Evolutionary conservation across 495 filamentous ascomycete genomes (phyloP).

Genomic region (Cercophora samala): DNA sequence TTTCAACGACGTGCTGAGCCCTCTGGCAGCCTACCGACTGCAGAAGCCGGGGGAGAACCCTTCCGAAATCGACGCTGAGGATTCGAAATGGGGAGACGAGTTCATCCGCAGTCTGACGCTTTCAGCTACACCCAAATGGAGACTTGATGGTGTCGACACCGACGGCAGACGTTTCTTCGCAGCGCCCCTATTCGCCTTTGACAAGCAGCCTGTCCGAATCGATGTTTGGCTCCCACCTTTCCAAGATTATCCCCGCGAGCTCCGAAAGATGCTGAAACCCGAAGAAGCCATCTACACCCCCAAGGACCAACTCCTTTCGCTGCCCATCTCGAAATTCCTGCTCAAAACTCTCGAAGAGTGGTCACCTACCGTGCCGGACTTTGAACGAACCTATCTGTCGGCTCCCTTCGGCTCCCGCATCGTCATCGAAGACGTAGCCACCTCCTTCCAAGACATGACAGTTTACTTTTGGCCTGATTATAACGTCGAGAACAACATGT

Average conservation of each 20-base stretch:
- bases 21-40: constrained; percentile 25
- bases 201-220: constrained; percentile 38
- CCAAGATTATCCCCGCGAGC: constrained; percentile 30
- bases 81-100: no score
- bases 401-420: constrained; percentile 43
- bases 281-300: constrained; percentile 30
- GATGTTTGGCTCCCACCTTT: constrained; percentile 38
- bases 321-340: constrained; percentile 35
- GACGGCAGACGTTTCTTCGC: constrained; percentile 40
- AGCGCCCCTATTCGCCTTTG: constrained; percentile 33
- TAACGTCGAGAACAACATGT: constrained; percentile 38
- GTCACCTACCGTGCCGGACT: constrained; percentile 24
- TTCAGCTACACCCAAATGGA: constrained; percentile 31
- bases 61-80: background rate
- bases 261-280: constrained; percentile 33
- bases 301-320: constrained; percentile 20
- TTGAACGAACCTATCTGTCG: constrained; percentile 32
- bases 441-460: constrained; percentile 27
- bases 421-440: constrained; percentile 30
- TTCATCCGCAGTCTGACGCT: constrained; percentile 38
- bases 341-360: constrained; percentile 35
- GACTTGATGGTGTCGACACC: constrained; percentile 35
- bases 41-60: background rate
- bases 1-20: constrained; percentile 26
- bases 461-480: constrained; percentile 36